Percentiles rank a stretch among this genome's conserved stretches.
Conservation (phyloP, 768 basidiomycete genomes). For the Xerocomus brunneocitrinus region DNA sequence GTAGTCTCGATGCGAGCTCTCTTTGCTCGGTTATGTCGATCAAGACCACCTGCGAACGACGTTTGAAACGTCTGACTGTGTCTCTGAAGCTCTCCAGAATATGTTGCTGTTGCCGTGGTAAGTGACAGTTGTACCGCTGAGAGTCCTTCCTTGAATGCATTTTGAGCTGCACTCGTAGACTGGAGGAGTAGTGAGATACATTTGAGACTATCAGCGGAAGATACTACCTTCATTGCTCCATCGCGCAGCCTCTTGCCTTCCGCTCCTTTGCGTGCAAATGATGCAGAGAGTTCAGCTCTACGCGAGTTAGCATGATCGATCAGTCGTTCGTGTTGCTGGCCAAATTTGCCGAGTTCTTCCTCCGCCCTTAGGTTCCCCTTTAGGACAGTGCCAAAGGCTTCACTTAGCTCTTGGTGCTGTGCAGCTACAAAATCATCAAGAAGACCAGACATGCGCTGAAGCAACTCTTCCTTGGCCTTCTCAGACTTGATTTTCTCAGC, state of each 20-base stretch:
- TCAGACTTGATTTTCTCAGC: conserved; percentile 64
- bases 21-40: conserved; percentile 59
- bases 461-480: conserved; percentile 63
- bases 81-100: conserved; percentile 49
- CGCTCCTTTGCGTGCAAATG: conserved; percentile 41
- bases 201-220: neutral
- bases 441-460: conserved; percentile 70
- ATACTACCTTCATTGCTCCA: conserved; percentile 52
- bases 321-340: conserved; percentile 44
- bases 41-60: conserved; percentile 52
- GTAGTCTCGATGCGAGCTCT: conserved; percentile 63
- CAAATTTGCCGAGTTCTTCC: conserved; percentile 44
- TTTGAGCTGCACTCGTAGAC: conserved; percentile 39
- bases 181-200: conserved; percentile 26
- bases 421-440: conserved; percentile 66
- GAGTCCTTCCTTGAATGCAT: conserved; percentile 40
- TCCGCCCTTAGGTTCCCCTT: conserved; percentile 55
- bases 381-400: conserved; percentile 50
- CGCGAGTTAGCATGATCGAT: conserved; percentile 39
- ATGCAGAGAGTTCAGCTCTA: conserved; percentile 38
- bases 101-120: conserved; percentile 43
- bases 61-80: conserved; percentile 42
- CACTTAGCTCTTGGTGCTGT: conserved; percentile 61
- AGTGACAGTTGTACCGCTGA: conserved; percentile 42
- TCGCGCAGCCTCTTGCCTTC: conserved; percentile 56